phyloP scores from a whole-genome alignment of 2,329 filamentous ascomycete species.

The Didymella glomerata region DNA sequence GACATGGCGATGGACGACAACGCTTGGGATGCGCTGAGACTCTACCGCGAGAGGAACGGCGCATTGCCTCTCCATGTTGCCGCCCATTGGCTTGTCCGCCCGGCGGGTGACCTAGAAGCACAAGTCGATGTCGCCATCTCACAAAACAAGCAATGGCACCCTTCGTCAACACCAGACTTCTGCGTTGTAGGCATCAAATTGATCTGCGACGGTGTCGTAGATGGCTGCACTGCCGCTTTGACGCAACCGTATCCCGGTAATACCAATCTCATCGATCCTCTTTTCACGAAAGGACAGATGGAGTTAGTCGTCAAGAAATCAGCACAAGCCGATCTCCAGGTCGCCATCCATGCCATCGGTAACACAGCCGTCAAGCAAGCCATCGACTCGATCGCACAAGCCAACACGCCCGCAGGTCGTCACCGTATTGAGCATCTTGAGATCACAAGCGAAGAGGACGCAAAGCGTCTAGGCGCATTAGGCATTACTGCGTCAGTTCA shows the following conservation, averaged over 20 bases:
- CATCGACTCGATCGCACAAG: slow-evolving; percentile 57
- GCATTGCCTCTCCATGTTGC: slow-evolving; percentile 56
- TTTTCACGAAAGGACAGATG: slow-evolving; percentile 21
- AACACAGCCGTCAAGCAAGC: slow-evolving; percentile 64
- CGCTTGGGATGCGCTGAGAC: slow-evolving; percentile 19
- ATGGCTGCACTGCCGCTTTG: slow-evolving; percentile 67
- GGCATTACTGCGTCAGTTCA: slow-evolving; percentile 85
- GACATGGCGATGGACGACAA: slow-evolving; percentile 58
- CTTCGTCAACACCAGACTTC: slow-evolving; percentile 53
- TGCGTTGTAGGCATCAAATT: slow-evolving; percentile 67
- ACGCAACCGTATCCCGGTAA: slow-evolving; percentile 60
- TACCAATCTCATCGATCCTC: slow-evolving; percentile 11
- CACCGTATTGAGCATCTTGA: slow-evolving; percentile 71
- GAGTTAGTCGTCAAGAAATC: slow-evolving; percentile 48
- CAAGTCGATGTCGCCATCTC: slow-evolving; percentile 59
- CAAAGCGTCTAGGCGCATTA: slow-evolving; percentile 60
- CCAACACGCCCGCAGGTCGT: slow-evolving; percentile 43
- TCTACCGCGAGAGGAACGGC: slow-evolving; percentile 45
- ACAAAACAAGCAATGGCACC: slow-evolving; percentile 53
- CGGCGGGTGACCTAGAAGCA: slow-evolving; percentile 51
- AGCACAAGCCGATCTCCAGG: slow-evolving; percentile 62
- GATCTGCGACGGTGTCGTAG: slow-evolving; percentile 68
- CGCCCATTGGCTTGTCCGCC: slow-evolving; percentile 62
- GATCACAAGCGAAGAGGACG: slow-evolving; percentile 56
- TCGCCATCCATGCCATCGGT: slow-evolving; percentile 69